Base-by-base conservation (phyloP, 2,329 filamentous ascomycete species). In the Aureobasidium sp. region DNA sequence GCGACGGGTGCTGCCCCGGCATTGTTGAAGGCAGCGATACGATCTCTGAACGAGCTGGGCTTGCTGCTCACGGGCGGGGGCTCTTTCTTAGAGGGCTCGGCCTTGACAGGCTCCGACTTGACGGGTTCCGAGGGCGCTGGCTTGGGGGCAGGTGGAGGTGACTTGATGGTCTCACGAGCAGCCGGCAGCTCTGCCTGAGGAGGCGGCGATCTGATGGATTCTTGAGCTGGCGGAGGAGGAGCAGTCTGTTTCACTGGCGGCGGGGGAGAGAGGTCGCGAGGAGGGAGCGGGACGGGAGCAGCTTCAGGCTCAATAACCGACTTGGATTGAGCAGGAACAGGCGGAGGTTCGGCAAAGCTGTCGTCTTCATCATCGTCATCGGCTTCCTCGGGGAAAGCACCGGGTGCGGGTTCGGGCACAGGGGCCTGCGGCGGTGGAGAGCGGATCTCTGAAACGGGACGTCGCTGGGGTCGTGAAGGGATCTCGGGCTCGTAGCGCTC, bases 11-110 rank as follows among this genome's bases (percentile, higher is more conserved):
- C 86, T 6, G 91, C 91, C 41, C 89, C 85, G 48, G 90, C 80
- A 73, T 93, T 94, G 76, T 99, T 99, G 79, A 99, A 99, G 48
- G 94, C 93, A 37, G 94, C 94, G 72, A 99, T 96, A 65, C 94
- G 89, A 76, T 97, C 94, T 72, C 85, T 92, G 79, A 99, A 97
- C 1, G 94, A 91, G 31, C 91, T 90, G 74, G 96, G 96, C 68
- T 91, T 90, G 14, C 80, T 80, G 14, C 85, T 78, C 29, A 79
- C 75, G 20, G 84, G 82, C 14, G 90, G 88, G 42, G 89, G 87
- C 25, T 86, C 80, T 64, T 84, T 85, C 62, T 79, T 80, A 61
- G 78, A 73, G 3, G 81, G 72, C 20, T 72, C 66, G 60, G 76
- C 72, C 39, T 71, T 68, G 56, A 70, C 68, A 52, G 77, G 71